Base-by-base conservation (phyloP, 2,329 filamentous ascomycete genomes). In the Aureobasidium lini region DNA sequence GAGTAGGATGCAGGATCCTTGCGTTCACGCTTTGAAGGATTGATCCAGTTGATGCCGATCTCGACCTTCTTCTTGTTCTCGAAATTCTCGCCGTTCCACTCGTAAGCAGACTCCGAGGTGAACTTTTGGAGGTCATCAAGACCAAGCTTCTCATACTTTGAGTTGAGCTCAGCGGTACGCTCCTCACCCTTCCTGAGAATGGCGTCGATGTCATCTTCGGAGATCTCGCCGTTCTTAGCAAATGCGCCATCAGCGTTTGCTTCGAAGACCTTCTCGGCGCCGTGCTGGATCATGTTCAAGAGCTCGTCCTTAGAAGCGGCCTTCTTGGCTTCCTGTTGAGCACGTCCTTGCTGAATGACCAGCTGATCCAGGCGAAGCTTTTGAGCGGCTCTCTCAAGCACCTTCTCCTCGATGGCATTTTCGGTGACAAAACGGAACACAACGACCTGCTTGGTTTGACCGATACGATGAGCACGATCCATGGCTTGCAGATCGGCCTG, bases 71-170 rank as follows among this genome's bases (percentile, higher is more conserved):
- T 76, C 16, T 87, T 84, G 61, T 88, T 89, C 57, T 91, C 89
- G 72, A 99, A 99, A 68, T 93, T 93, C 75, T 97, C 87, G 48
- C 94, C 94, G 64, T 99, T 99, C 95, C 95, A 99, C 71, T 97
- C 94, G 68, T 99, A 99, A 0, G 95, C 92, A 58, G 90, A 96
- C 68, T 99, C 94, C 0, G 93, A 96, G 1, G 88, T 94, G 74
- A 99, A 99, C 70, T 97, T 97, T 71, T 99, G 94, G 44, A 99
- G 76, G 66, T 99, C 94, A 71, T 99, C 94, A 32, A 99, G 88
- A 64, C 95, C 94, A 42, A 99, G 85, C 71, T 96, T 95, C 72
- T 97, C 94, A 68, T 97, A 99, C 73, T 91, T 93, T 65, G 89
- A 87, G 70, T 91, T 97, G 43, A 99, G 82, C 72, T 94, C 81